Evolutionary conservation across 148 eudicot species (phyloP), one percentile per base, ranked within the genome.

Genomic region (Tetragonia tetragonoides): DNA sequence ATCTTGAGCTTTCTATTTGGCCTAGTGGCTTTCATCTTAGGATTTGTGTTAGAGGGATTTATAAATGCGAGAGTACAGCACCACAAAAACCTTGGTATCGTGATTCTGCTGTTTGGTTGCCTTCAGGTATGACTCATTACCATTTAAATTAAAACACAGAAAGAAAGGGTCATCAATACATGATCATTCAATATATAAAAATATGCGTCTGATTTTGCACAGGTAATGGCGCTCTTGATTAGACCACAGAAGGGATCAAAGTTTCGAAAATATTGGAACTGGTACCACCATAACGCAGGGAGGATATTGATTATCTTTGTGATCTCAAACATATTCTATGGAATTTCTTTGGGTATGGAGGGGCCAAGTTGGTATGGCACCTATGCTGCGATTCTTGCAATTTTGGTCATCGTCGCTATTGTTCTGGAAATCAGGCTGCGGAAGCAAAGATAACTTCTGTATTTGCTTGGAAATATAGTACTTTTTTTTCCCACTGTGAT

Each of bases 191-290:
- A 40, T 3, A 60, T 17, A 42, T 49, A 10, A 75, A n/a, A 44
- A 6, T 0, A 46, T 2, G 37, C 34, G 11, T 18, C 23, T 3
- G 11, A 46, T 71, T 46, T 66, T 69, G 0, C 61, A 65, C 80
- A 95, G 99, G 88, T 91, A 16, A 70, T 85, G 46, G 99, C 99
- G 5, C 47, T 92, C n/a, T 74, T 92, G 76, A 82, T 82, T 60
- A 84, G 99, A 76, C 97, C 99, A 7, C 70, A 86, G 28, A 90
- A 87, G 78, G 89, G 59, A 34, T 77, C 95, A 9, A 93, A 95
- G 78, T 73, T 74, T 17, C 83, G 99, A 53, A 95, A 88, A 75
- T 92, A 92, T 75, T 95, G 99, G 99, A 95, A 95, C 73, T 95
- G 90, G 93, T 91, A 86, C 79, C 99, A 95, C 79, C 87, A 80